Base-by-base conservation (phyloP, 371 early-diverging fungal genomes). In the Haplosporangium sp. region DNA sequence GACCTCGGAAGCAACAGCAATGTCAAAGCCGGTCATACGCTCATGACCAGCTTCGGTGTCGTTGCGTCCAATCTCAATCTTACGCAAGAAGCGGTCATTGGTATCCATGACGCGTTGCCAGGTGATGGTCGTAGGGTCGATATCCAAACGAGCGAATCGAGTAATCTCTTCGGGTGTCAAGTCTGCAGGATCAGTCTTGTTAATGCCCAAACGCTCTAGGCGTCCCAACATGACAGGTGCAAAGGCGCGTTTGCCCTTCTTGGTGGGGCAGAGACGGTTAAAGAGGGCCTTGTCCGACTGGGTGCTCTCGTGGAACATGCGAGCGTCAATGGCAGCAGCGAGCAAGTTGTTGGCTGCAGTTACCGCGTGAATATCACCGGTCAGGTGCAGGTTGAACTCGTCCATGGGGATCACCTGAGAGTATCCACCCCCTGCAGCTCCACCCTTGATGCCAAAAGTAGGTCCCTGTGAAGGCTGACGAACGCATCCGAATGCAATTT, bases 321-420 rank as follows among this genome's bases (percentile, higher is more conserved):
- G 90, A 6, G 98, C 96, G 79, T 98, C 98, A 74, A 98, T 96
- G 21, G 98, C 98, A 36, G 98, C 98, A n/a, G 98, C 97, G 59
- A 85, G 66, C 67, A 98, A 84, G 86, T 98, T 98, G 90, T 96
- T 98, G 52, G 98, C 96, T 10, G 98, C 98, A 2, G 95, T 91
- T 60, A 98, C 94, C 20, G 98, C 98, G 74, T 98, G 98, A 73
- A 98, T 95, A 86, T 98, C 98, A 51, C 98, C 98, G 1, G 98
- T 98, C 85, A 98, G 84, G 71, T 98, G 98, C 68, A 98, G 83
- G 83, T 98, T 98, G 89, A 98, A 97, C 75, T 97, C 96, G 77
- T 97, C 96, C 98, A 98, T 98, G 42, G 98, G 98, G 66, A 98
- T 96, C 46, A 98, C 95, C 83, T 97, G 98, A 23, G 97, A 93